Evolutionary conservation across 306 rosid species (phyloP).

Genomic region (Prunus mongolica): DNA sequence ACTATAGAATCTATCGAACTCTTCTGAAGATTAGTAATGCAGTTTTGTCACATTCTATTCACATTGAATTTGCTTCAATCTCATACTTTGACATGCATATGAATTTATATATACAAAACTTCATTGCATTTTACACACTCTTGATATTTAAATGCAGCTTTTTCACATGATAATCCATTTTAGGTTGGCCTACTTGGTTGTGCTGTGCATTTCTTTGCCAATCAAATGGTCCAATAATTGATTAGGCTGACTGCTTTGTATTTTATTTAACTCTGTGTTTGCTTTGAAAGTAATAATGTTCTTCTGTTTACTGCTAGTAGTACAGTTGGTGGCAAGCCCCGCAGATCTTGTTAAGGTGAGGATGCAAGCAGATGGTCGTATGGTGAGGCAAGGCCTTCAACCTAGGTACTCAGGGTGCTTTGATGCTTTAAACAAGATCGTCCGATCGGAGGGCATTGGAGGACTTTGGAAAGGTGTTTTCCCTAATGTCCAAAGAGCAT

Average conservation of each 20-base stretch:
- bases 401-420: constrained; percentile 71
- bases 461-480: constrained; percentile 89
- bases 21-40: not conserved
- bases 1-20: not conserved
- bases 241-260: not conserved
- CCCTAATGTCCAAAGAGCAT: constrained; percentile 83
- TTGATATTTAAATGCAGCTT: not conserved
- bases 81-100: not conserved
- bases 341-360: constrained; percentile 96
- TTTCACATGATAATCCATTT: not conserved
- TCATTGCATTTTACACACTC: not conserved
- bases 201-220: not conserved
- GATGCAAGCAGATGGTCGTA: constrained; percentile 81
- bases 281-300: constrained; percentile 13
- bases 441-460: constrained; percentile 54
- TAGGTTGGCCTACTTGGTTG: not conserved
- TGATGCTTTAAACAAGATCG: constrained; percentile 67
- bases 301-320: constrained; percentile 34
- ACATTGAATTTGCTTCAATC: not conserved
- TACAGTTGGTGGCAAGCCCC: constrained; percentile 87
- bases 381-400: constrained; percentile 55
- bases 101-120: not conserved
- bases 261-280: not conserved
- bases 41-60: too few species aligned
- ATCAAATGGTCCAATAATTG: not conserved